Percentiles rank a stretch among this genome's conserved stretches.
These are phyloP conservation scores for Kockovaella imperatae DNA, from an alignment of 768 basidiomycete species.

Conservation along the genomic window DNA sequence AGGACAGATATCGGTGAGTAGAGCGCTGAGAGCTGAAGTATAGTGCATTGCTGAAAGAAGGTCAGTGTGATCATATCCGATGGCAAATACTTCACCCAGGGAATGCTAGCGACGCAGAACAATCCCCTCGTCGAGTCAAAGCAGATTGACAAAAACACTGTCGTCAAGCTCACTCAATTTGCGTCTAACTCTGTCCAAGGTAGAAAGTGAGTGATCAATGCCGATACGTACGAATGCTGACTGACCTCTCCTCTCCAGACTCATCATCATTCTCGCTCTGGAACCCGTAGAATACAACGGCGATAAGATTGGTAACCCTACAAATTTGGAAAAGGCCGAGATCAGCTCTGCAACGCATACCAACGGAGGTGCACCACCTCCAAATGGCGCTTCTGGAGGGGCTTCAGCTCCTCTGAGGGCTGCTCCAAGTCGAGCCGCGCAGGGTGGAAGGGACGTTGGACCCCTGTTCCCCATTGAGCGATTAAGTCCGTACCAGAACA, in stretches of 20 bases:
- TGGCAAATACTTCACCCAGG: slow-evolving; percentile 74
- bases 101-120: slow-evolving; percentile 89
- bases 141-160: slow-evolving; percentile 56
- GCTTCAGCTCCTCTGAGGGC: slow-evolving; percentile 19
- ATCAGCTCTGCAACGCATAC: slow-evolving; percentile 5
- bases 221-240: not conserved
- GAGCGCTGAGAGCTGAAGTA: not conserved
- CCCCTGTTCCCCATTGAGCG: slow-evolving; percentile 79
- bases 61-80: slow-evolving; percentile 77
- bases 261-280: slow-evolving; percentile 66
- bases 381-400: too few relatives aligned
- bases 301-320: slow-evolving; percentile 70
- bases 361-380: not conserved
- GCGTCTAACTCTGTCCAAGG: slow-evolving; percentile 77
- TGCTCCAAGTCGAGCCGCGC: slow-evolving; percentile 1
- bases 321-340: slow-evolving; percentile 38
- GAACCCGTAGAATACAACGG: slow-evolving; percentile 27
- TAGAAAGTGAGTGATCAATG: slow-evolving; percentile 57
- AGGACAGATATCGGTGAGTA: slow-evolving; percentile 44
- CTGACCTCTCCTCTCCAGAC: slow-evolving; percentile 47
- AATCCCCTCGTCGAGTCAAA: slow-evolving; percentile 65
- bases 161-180: slow-evolving; percentile 65
- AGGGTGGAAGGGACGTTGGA: slow-evolving; percentile 32
- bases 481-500: slow-evolving; percentile 92
- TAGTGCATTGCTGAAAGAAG: not conserved